Base-by-base conservation (phyloP, 139 green algal species). In the Chlamydomonas applanata region DNA sequence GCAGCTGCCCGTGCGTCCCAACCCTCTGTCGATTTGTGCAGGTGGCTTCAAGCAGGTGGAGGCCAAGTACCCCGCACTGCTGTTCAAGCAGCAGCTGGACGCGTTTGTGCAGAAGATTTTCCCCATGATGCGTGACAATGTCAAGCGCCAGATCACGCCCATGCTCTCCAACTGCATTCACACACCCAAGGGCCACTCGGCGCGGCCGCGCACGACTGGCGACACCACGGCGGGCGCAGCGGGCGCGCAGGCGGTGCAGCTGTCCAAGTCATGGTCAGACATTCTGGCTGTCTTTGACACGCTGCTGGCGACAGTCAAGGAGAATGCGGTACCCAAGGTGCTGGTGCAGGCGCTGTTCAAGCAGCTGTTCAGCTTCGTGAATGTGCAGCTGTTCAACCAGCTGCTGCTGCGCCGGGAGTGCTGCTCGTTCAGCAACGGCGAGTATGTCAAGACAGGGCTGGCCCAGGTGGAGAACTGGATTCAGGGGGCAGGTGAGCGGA, bases 81-180 rank as follows among this genome's bases (percentile, higher is more conserved):
- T 99, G 69, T 99, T 99, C 88, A 99, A 98, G 91, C 95, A 99
- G 91, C 95, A 98, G 91, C 91, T 99, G 67, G 93, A 97, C 70
- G 94, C 93, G 9, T 97, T 98, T 81, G 92, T 98, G 77, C 93
- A 99, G 82, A 97, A 97, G 74, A 97, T 98, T 77, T 99, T 98
- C 85, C 92, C 93, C 63, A 94, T 97, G 88, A 89, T 99, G 76
- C 89, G 96, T 2, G 96, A 99, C 87, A 99, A 98, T 77, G 86
- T 97, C 25, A 98, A 98, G 88, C 97, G 97, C 87, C 88, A 93
- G 75, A 96, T 99, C 72, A 92, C 89, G 36, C 80, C 85, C 32
- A 76, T 88, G 69, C 88, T 99, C 53, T 82, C 74, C 9, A 83
- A 90, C 61, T 97, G 92, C 86, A 96, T 97, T 69, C 88, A 94